Percentiles rank a stretch among this genome's conserved stretches.
phyloP scores from a whole-genome alignment of 257 asterid species.

The Nicotiana tabacum region DNA sequence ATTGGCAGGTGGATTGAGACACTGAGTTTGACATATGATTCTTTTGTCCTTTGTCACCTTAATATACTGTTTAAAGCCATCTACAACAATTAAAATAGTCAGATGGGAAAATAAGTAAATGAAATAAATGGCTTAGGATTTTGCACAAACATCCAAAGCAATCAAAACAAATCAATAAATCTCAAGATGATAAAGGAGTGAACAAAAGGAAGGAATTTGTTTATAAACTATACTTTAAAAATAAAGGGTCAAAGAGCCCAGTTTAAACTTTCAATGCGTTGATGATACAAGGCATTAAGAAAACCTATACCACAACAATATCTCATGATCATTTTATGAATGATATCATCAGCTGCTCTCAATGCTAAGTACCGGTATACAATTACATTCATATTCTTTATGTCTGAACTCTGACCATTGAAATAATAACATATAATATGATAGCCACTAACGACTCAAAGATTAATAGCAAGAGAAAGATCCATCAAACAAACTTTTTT shows the following conservation, averaged over 20 bases:
- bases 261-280: slow-evolving; percentile 4
- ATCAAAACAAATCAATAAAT: background rate
- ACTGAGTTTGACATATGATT: slow-evolving; percentile 40
- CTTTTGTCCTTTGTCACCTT: slow-evolving; percentile 45
- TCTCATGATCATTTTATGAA: background rate
- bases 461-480: slow-evolving; percentile 2
- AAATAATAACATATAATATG: background rate
- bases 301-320: background rate
- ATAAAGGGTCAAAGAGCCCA: background rate
- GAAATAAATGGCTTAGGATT: background rate
- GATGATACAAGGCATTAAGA: background rate
- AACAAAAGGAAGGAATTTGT: background rate
- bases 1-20: slow-evolving; percentile 41
- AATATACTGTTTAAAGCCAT: slow-evolving; percentile 23
- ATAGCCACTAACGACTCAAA: background rate
- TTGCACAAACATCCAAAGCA: background rate
- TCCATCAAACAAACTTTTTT: background rate
- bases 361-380: background rate
- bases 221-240: background rate
- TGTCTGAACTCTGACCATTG: background rate
- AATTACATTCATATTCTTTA: background rate
- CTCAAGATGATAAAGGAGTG: slow-evolving; percentile 7
- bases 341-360: background rate
- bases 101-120: background rate
- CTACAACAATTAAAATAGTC: slow-evolving; percentile 31